These are phyloP conservation scores for Panus rudis DNA, from an alignment of 768 basidiomycete species.

Conservation along the genomic window DNA sequence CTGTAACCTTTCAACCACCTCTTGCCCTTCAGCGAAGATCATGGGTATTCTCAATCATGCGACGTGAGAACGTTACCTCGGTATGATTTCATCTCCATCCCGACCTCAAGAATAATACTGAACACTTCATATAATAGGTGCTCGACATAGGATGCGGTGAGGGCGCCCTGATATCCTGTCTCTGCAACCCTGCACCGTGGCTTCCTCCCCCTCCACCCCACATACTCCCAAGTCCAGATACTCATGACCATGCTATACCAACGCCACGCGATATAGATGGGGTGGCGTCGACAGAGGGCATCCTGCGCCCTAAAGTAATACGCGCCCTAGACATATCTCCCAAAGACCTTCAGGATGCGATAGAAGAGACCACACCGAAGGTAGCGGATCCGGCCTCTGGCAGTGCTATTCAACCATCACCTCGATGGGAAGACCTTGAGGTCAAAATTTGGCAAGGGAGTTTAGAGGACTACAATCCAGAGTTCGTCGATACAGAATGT, in stretches of 20 bases:
- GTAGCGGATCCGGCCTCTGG: not conserved
- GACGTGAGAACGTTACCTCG: conserved; percentile 16
- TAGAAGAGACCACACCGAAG: conserved; percentile 38
- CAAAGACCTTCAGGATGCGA: conserved; percentile 48
- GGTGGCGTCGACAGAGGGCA: conserved; percentile 20
- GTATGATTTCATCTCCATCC: conserved; percentile 6
- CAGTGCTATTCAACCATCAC: conserved; percentile 8
- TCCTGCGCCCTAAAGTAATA: conserved; percentile 50
- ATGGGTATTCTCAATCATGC: conserved; percentile 23
- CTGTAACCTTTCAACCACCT: conserved; percentile 21
- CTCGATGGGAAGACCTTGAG: conserved; percentile 63
- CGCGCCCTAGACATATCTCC: conserved; percentile 63
- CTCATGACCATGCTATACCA: not conserved
- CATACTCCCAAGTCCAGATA: not conserved
- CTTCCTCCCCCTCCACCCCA: conserved; percentile 31
- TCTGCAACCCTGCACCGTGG: conserved; percentile 74
- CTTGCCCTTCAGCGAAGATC: conserved; percentile 21
- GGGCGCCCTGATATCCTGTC: conserved; percentile 61
- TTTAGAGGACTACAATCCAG: conserved; percentile 57
- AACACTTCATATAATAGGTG: conserved; percentile 35
- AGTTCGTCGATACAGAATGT: conserved; percentile 59
- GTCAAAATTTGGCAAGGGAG: conserved; percentile 72
- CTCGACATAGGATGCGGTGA: conserved; percentile 84
- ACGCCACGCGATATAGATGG: not conserved
- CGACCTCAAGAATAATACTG: not conserved